Conservation (phyloP, 1,139 yeast genomes). For the Pichia sp. region DNA sequence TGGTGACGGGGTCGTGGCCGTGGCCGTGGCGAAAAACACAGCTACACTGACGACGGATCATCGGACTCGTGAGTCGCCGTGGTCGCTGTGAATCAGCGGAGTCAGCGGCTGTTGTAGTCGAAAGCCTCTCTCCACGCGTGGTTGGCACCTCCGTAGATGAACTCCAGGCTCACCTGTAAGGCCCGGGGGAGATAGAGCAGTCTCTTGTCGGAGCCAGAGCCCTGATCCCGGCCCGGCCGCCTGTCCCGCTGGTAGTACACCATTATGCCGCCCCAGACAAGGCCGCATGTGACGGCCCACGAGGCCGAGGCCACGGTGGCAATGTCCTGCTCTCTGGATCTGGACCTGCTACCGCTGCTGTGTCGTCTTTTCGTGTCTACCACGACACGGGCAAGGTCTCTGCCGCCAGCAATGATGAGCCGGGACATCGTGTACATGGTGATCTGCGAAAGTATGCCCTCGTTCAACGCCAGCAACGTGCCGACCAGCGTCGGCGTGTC, state of each 20-base stretch:
- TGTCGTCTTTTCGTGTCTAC: background rate
- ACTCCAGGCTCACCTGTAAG: constrained; percentile 67
- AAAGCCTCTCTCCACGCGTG: constrained; percentile 29
- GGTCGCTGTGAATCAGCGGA: too few relatives aligned
- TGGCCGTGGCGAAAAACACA: too few relatives aligned
- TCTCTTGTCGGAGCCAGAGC: background rate
- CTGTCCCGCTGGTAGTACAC: constrained; percentile 63
- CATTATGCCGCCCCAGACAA: constrained; percentile 77
- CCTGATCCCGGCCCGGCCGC: constrained; percentile 32
- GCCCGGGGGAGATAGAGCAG: constrained; percentile 49
- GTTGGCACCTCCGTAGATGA: constrained; percentile 52
- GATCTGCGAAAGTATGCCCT: constrained; percentile 56
- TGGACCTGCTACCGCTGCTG: constrained; percentile 23
- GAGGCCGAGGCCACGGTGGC: constrained; percentile 38
- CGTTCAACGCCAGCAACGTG: constrained; percentile 21
- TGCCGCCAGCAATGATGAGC: constrained; percentile 50
- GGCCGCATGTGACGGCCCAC: constrained; percentile 66
- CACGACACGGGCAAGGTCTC: constrained; percentile 31
- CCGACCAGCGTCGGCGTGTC: too few relatives aligned
- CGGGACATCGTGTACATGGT: constrained; percentile 58
- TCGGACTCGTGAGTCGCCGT: too few relatives aligned
- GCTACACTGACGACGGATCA: too few relatives aligned
- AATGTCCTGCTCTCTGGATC: constrained; percentile 26
- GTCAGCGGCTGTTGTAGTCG: constrained; percentile 17
- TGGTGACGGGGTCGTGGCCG: too few relatives aligned